Evolutionary conservation across 768 basidiomycete species (phyloP).

Genomic region (Lactarius psammicola): DNA sequence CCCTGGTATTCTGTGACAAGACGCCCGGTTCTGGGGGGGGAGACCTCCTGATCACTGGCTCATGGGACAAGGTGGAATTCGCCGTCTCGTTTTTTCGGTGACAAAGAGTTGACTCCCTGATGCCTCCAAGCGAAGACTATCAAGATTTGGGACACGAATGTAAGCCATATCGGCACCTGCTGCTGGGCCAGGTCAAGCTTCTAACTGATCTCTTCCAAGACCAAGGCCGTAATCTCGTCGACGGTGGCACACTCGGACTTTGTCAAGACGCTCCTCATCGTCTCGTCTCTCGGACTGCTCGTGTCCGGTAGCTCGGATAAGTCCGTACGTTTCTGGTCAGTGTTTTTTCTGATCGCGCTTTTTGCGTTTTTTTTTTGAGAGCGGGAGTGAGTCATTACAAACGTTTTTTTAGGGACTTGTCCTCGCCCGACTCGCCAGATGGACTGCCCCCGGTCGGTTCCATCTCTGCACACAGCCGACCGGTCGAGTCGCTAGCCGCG

Average conservation of each 20-base stretch:
- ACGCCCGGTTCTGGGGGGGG: constrained; percentile 40
- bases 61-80: constrained; percentile 79
- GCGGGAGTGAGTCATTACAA: background rate
- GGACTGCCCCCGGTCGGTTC: constrained; percentile 58
- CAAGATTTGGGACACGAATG: constrained; percentile 80
- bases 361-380: background rate
- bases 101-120: constrained; percentile 17
- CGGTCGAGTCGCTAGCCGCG: constrained; percentile 77
- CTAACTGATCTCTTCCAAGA: constrained; percentile 44
- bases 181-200: constrained; percentile 15
- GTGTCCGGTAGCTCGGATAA: constrained; percentile 92
- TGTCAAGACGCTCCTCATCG: constrained; percentile 76
- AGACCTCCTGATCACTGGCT: constrained; percentile 76
- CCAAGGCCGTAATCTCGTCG: constrained; percentile 64
- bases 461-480: constrained; percentile 82
- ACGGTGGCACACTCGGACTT: constrained; percentile 86
- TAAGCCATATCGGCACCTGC: constrained; percentile 37
- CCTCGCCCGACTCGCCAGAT: constrained; percentile 41
- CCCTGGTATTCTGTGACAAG: constrained; percentile 63
- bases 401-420: constrained; percentile 61
- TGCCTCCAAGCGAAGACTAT: constrained; percentile 57
- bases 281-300: constrained; percentile 63
- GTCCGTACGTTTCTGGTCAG: constrained; percentile 80
- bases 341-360: constrained; percentile 4
- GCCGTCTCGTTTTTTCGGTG: background rate